Conservation (phyloP, 257 asterid species). For the Eucommia ulmoides region DNA sequence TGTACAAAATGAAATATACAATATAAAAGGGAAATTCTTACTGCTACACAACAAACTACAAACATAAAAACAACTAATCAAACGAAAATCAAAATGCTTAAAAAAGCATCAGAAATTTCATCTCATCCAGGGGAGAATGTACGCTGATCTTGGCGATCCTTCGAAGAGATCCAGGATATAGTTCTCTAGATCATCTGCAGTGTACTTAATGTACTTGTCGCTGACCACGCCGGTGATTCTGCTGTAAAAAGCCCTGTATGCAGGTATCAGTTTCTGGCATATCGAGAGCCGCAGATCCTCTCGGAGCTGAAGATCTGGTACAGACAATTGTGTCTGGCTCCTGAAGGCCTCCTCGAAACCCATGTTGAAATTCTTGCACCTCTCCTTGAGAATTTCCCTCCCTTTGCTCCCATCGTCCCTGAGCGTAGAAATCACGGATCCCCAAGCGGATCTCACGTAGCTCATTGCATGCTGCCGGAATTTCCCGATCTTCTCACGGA, state of each 20-base stretch:
- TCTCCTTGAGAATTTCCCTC: slow-evolving; percentile 44
- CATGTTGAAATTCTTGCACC: slow-evolving; percentile 27
- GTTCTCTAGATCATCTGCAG: slow-evolving; percentile 40
- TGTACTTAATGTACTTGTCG: slow-evolving; percentile 55
- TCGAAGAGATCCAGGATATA: slow-evolving; percentile 51
- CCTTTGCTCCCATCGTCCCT: slow-evolving; percentile 33
- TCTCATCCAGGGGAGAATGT: too few relatives aligned
- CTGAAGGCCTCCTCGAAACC: slow-evolving; percentile 57
- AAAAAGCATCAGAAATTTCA: too few relatives aligned
- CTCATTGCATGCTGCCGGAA: slow-evolving; percentile 35
- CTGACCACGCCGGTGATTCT: slow-evolving; percentile 19
- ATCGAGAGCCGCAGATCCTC: slow-evolving; percentile 38
- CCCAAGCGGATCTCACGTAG: slow-evolving; percentile 51
- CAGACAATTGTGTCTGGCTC: slow-evolving; percentile 54
- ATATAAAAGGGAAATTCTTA: too few relatives aligned
- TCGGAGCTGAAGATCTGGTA: slow-evolving; percentile 48
- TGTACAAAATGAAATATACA: too few relatives aligned
- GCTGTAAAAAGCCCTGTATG: slow-evolving; percentile 33
- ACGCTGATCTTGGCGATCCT: slow-evolving; percentile 37
- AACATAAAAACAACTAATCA: too few relatives aligned
- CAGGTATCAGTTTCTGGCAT: slow-evolving; percentile 31
- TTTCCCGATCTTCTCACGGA: slow-evolving; percentile 22
- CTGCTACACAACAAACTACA: too few relatives aligned
- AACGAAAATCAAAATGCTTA: too few relatives aligned
- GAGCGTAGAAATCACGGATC: slow-evolving; percentile 19